Base-by-base conservation (phyloP, 768 basidiomycete species). In the Cystoderma amianthinum region DNA sequence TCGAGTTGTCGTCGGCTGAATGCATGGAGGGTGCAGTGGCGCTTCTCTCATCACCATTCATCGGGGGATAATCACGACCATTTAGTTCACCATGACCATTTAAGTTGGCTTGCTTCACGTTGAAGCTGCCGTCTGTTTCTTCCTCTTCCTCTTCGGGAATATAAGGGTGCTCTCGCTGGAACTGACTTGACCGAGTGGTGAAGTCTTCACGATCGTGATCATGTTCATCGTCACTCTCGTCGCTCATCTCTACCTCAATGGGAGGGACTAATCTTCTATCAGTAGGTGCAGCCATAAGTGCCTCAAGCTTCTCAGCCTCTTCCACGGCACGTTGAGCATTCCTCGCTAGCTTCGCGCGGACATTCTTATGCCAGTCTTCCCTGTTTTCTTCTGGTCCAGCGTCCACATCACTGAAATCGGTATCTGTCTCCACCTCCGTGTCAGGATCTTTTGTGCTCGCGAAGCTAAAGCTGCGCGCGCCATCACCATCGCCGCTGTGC, bases 141-240 rank as follows among this genome's bases (percentile, higher is more conserved):
- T 72, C 73, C 47, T 86, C 85, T 12, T 85, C 82, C 48, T 84
- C 84, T 55, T 88, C 85, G 15, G 75, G 65, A 18, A 85, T 86
- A 47, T 76, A 68, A 12, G 80, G 72, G 50, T 84, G 78, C 2
- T 64, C 63, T 36, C 73, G 60, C 39, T 63, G 62, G 37, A 64
- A 41, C 47, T 61, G 44, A 67, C 60, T 59, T 49, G 62, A 32
- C 55, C 50, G 54, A n/a, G n/a, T n/a, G 32, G 68, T 64, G 45
- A 58, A 71, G 5, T 60, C 61, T 4, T 63, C 55, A 32, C 67
- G 41, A 32, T 77, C 75, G 3, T 22, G 28, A 30, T 9, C 39
- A 1, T 73, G 76, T 42, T 85, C 82, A 16, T 52, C 71, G n/a
- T 85, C 86, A 48, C 85, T 86, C 56, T 87, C 85, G 55, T 88